These are phyloP conservation scores for Bromus sterilis DNA, from an alignment of 176 grass and related monocot genomes.

Conservation along the genomic window DNA sequence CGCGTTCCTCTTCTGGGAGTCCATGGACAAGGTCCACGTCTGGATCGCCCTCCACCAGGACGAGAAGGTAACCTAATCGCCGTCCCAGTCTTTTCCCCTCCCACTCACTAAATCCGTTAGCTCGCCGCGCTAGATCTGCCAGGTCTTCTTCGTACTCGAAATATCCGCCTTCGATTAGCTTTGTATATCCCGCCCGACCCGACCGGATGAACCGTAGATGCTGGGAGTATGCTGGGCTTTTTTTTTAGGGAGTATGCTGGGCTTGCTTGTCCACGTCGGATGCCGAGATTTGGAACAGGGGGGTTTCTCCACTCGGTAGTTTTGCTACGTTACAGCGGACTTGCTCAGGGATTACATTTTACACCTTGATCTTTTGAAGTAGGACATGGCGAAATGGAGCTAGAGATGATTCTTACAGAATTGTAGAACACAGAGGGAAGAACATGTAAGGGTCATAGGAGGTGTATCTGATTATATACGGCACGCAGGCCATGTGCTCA, in stretches of 20 bases:
- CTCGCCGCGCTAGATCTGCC: constrained; percentile 6
- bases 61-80: constrained; percentile 57
- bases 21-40: constrained; percentile 85
- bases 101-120: not conserved
- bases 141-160: not conserved
- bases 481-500: not conserved
- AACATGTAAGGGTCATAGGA: not conserved
- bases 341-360: not conserved
- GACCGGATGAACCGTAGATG: not conserved
- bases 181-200: not conserved
- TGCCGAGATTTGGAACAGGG: not conserved
- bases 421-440: not conserved
- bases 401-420: not conserved
- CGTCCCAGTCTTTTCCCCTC: not conserved
- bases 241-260: not conserved
- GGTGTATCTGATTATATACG: not conserved
- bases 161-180: not conserved
- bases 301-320: not conserved
- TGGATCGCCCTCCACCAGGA: constrained; percentile 97
- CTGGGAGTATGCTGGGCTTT: not conserved
- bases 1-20: constrained; percentile 95
- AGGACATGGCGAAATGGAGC: not conserved
- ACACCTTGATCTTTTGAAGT: not conserved
- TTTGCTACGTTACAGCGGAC: not conserved
- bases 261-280: not conserved